A percentile compares a stretch with the other conserved stretches of the same genome.
These are phyloP conservation scores for Oidium heveae DNA, from an alignment of 2,329 filamentous ascomycete genomes.

Conservation along the genomic window DNA sequence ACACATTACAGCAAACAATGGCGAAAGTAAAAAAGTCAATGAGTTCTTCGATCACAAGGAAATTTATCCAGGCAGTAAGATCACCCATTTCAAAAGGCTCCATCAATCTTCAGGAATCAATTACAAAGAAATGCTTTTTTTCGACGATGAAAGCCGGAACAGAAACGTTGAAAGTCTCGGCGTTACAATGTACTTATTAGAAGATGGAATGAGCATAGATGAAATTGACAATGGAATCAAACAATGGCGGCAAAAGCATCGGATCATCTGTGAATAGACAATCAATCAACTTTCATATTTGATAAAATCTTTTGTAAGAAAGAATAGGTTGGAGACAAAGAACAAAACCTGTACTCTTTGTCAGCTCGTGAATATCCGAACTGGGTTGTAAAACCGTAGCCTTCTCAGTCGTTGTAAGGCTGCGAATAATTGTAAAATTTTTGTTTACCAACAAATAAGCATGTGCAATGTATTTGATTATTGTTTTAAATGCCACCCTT, in stretches of 20 bases:
- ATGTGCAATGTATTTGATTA: neutral
- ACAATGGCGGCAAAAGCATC: constrained; percentile 47
- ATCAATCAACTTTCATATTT: neutral
- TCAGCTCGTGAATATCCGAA: too few relatives aligned
- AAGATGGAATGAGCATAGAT: constrained; percentile 48
- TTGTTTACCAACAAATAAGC: too few relatives aligned
- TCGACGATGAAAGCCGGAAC: constrained; percentile 79
- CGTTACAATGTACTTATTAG: constrained; percentile 42
- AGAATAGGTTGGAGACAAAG: too few relatives aligned
- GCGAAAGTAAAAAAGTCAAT: constrained; percentile 20
- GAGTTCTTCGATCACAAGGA: constrained; percentile 36
- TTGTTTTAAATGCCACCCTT: constrained; percentile 33
- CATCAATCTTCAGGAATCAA: constrained; percentile 42
- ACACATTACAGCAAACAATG: constrained; percentile 21
- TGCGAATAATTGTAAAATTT: too few relatives aligned
- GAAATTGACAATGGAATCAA: constrained; percentile 60
- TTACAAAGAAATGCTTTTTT: constrained; percentile 79
- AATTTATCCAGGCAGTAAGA: constrained; percentile 58
- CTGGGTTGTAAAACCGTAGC: too few relatives aligned
- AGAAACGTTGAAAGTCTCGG: constrained; percentile 56
- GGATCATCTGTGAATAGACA: too few relatives aligned
- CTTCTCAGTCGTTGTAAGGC: too few relatives aligned
- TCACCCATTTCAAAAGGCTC: constrained; percentile 57
- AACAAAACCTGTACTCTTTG: too few relatives aligned
- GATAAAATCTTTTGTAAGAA: too few relatives aligned